phyloP scores from a whole-genome alignment of 352 stramenopile species.

The Pythium pyrilobum region DNA sequence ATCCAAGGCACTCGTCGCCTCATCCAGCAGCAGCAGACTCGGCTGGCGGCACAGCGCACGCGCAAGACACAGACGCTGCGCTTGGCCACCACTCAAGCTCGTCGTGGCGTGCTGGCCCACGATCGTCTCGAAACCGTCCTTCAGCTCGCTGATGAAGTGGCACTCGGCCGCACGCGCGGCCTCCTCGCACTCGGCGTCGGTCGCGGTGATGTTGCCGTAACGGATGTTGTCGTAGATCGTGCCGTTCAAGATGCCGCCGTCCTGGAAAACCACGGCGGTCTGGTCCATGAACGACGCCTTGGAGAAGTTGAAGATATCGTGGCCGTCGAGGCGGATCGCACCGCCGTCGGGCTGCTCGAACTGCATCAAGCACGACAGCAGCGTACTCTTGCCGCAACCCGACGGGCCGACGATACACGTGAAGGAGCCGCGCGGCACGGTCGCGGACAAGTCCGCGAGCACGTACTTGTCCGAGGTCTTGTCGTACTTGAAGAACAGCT shows the following conservation, averaged over 20 bases:
- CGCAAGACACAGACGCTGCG: slow-evolving; percentile 81
- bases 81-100: slow-evolving; percentile 82
- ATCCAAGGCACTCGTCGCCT: slow-evolving; percentile 84
- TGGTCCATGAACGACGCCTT: slow-evolving; percentile 87
- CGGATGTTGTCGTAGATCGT: slow-evolving; percentile 88
- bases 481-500: slow-evolving; percentile 86
- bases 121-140: slow-evolving; percentile 78
- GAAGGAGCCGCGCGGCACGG: slow-evolving; percentile 75
- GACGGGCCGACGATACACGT: slow-evolving; percentile 82
- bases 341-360: slow-evolving; percentile 81
- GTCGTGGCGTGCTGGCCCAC: slow-evolving; percentile 85
- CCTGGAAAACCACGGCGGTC: slow-evolving; percentile 83
- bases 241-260: slow-evolving; percentile 83
- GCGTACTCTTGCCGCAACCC: slow-evolving; percentile 84
- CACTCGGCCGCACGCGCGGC: slow-evolving; percentile 76
- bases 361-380: slow-evolving; percentile 85
- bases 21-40: slow-evolving; percentile 76
- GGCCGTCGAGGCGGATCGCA: slow-evolving; percentile 72
- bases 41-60: slow-evolving; percentile 76
- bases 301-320: slow-evolving; percentile 85
- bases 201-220: slow-evolving; percentile 68
- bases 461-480: slow-evolving; percentile 80
- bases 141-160: slow-evolving; percentile 77
- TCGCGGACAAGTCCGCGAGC: slow-evolving; percentile 65
- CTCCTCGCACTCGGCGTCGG: slow-evolving; percentile 77